phyloP scores from a whole-genome alignment of 2,329 filamentous ascomycete species.

The Ustulina deusta region DNA sequence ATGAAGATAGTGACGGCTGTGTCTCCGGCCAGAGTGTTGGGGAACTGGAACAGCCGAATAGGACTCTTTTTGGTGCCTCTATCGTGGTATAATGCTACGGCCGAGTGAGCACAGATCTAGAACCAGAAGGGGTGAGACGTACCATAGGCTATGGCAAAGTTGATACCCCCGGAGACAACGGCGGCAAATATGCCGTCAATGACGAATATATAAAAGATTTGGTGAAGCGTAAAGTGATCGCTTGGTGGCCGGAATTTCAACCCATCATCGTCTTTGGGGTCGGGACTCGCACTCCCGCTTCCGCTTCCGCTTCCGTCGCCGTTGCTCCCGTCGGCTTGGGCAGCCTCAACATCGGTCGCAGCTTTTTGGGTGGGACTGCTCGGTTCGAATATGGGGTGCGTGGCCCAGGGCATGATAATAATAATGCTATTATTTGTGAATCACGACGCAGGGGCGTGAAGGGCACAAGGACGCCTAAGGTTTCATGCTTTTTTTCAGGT shows the following conservation, averaged over 20 bases:
- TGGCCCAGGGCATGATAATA: conserved; percentile 47
- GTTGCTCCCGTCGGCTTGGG: conserved; percentile 10
- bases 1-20: conserved; percentile 64
- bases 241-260: conserved; percentile 51
- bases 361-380: conserved; percentile 9
- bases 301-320: not conserved
- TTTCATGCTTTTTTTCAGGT: not conserved
- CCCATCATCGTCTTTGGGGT: conserved; percentile 17
- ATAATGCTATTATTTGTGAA: not conserved
- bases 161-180: conserved; percentile 62
- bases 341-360: conserved; percentile 40
- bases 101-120: conserved; percentile 10
- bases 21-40: conserved; percentile 64
- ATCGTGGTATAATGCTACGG: conserved; percentile 61
- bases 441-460: not conserved
- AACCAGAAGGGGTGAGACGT: conserved; percentile 30
- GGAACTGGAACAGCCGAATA: conserved; percentile 61
- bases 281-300: conserved; percentile 20
- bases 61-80: conserved; percentile 52
- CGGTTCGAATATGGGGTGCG: conserved; percentile 43
- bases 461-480: not conserved
- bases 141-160: conserved; percentile 66
- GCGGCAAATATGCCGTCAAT: conserved; percentile 61
- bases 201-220: conserved; percentile 62
- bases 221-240: conserved; percentile 56